Evolutionary conservation across 768 basidiomycete species (phyloP).

Genomic region (Ramaria sp.): DNA sequence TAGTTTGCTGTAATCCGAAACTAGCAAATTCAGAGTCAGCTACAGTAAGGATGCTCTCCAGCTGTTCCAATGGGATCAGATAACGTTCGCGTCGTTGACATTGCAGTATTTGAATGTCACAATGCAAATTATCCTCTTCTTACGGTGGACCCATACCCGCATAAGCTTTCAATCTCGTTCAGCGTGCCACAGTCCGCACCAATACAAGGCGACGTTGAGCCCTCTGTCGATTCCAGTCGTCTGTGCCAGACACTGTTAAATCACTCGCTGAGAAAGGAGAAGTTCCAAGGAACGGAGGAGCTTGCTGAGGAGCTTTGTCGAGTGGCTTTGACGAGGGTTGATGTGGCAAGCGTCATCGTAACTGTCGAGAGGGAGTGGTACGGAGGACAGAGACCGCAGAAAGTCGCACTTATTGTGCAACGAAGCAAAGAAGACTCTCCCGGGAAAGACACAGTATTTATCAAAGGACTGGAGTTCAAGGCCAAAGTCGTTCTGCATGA

Average conservation of each 20-base stretch:
- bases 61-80: no score
- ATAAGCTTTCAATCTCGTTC: not conserved
- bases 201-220: not conserved
- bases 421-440: not conserved
- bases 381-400: not conserved
- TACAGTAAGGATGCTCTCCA: no score
- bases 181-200: not conserved
- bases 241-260: not conserved
- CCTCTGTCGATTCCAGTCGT: not conserved
- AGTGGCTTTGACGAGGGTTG: not conserved
- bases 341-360: not conserved
- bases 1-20: no score
- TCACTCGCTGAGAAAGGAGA: not conserved
- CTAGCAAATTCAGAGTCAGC: no score
- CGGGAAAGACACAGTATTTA: not conserved
- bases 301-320: not conserved
- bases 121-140: not conserved
- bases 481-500: not conserved
- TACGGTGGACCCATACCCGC: not conserved
- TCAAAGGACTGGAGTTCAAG: not conserved
- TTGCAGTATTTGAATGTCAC: not conserved
- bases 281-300: not conserved
- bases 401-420: not conserved
- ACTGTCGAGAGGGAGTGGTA: not conserved
- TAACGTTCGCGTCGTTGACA: not conserved